Base-by-base conservation (phyloP, 2,329 filamentous ascomycete species). In the Claviceps monticola region DNA sequence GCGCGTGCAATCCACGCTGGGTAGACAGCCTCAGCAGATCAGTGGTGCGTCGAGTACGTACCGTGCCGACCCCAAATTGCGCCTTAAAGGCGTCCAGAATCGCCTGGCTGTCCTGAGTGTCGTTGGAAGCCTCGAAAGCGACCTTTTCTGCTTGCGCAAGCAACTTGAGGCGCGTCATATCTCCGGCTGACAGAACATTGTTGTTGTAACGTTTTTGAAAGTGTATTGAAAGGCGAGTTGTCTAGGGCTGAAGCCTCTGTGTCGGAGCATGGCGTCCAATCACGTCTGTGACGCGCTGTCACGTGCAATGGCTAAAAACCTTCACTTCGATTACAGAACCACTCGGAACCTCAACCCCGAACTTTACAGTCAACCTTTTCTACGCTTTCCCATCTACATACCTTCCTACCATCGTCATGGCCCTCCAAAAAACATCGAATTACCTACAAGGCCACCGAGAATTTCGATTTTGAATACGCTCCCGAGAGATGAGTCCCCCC, bases 91-190 rank as follows among this genome's bases (percentile, higher is more conserved):
- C 62, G 38, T 68, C 64, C 2, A 70, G 56, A 26, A 74, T 60
- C 26, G 63, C 60, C 60, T 73, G 71, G 61, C 68, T 74, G 57
- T 74, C 71, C 56, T 73, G 71, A 7, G 69, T 67, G 51, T 71
- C 69, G 54, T 63, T 60, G 52, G 54, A 60, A 50, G 64, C 67
- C 5, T 64, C 57, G 7, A 62, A 46, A 3, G 56, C 46, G 16
- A 41, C 58, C 13, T 58, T 56, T 19, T 63, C 64, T 4, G 62
- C 63, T 47, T 61, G 56, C 46, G 48, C 53, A 38, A 66, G 57
- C 57, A 58, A 62, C 51, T 57, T 53, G 37, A 58, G 54, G 19
- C 56, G 56, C 53, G 59, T 60, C 66, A 69, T 69, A 26, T 48
- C 57, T 51, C 51, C 26, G 16, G 49, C 48, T 48, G 50, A 21